phyloP scores from a whole-genome alignment of 306 rosid species.

The Morella rubra region DNA sequence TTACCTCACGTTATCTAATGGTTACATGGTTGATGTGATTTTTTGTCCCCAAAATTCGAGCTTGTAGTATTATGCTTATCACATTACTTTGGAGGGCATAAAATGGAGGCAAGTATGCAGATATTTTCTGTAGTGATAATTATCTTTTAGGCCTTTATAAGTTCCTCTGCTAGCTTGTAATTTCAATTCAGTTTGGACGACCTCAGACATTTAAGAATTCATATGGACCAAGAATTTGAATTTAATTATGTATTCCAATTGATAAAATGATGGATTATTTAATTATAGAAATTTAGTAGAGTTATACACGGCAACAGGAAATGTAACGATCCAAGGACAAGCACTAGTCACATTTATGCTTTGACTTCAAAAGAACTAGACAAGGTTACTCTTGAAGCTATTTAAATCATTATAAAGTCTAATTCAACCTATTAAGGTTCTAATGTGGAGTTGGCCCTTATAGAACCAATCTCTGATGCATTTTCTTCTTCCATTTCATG shows the following conservation, averaged over 20 bases:
- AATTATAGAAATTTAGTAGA: background rate
- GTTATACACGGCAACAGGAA: background rate
- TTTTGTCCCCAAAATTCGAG: constrained; percentile 29
- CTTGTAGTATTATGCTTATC: constrained; percentile 22
- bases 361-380: no score
- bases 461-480: no score
- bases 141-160: background rate
- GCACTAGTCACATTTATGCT: no score
- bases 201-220: constrained; percentile 5
- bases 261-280: background rate
- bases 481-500: no score
- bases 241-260: background rate
- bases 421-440: no score
- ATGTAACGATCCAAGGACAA: no score
- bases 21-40: constrained; percentile 27
- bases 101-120: constrained; percentile 23
- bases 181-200: constrained; percentile 11
- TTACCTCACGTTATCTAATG: constrained; percentile 29
- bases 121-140: constrained; percentile 6
- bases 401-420: no score
- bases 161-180: constrained; percentile 28
- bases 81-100: constrained; percentile 19
- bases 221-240: background rate
- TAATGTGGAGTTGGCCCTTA: no score
- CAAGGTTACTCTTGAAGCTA: no score